Evolutionary conservation across 2,329 filamentous ascomycete genomes (phyloP).

Genomic region (Sporothrix euskadiensis): DNA sequence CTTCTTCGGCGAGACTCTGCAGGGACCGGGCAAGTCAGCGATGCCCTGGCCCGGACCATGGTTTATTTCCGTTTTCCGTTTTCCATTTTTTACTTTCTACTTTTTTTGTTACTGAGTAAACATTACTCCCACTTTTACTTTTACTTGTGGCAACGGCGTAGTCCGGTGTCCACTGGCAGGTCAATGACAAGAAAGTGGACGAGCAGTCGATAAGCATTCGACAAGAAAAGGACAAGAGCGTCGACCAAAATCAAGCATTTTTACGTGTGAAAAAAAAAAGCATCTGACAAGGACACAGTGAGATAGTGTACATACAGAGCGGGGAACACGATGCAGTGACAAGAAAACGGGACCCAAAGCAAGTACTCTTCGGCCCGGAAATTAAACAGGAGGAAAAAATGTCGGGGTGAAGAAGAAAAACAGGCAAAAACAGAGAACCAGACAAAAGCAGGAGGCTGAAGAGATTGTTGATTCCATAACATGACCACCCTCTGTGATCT

Average conservation of each 20-base stretch:
- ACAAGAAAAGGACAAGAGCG: not conserved
- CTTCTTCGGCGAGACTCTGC: conserved; percentile 18
- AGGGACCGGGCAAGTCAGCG: not conserved
- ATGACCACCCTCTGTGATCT: not conserved
- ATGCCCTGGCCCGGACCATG: not conserved
- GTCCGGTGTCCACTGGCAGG: not conserved
- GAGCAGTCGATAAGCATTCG: not conserved
- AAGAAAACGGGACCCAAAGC: not conserved
- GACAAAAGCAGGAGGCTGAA: no score
- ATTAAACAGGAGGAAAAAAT: not conserved
- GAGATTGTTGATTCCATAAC: not conserved
- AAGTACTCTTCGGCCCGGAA: not conserved
- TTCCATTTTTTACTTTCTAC: no score
- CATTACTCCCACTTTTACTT: not conserved
- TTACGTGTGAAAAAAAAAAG: not conserved
- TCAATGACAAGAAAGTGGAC: not conserved
- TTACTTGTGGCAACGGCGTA: not conserved
- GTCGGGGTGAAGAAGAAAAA: not conserved
- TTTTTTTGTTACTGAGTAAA: no score
- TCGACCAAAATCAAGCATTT: not conserved
- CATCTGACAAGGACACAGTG: not conserved
- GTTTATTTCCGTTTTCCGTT: not conserved
- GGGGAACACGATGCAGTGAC: not conserved
- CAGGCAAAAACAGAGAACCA: not conserved
- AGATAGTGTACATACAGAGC: not conserved